phyloP scores from a whole-genome alignment of 2,329 filamentous ascomycete genomes.

The Simplicillium sp. region DNA sequence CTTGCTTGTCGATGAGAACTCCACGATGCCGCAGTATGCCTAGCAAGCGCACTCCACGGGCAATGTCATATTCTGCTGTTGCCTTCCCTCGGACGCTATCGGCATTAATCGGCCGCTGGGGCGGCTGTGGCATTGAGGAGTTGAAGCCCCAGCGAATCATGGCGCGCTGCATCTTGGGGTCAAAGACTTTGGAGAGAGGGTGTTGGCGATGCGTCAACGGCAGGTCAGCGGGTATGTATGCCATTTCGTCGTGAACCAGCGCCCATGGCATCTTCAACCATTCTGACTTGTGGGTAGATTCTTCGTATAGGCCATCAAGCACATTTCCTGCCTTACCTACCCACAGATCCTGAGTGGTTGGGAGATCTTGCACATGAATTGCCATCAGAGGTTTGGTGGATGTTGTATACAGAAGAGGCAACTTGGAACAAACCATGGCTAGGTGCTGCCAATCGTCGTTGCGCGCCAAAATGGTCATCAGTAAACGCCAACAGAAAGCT shows the following conservation, averaged over 20 bases:
- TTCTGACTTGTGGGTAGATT: neutral
- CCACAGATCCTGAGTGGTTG: constrained; percentile 5
- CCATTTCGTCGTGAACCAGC: neutral
- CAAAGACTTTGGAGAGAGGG: constrained; percentile 37
- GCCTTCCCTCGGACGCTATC: neutral
- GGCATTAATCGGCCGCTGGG: neutral
- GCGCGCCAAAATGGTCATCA: too few relatives aligned
- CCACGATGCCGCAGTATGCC: constrained; percentile 23
- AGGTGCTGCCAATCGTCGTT: too few relatives aligned
- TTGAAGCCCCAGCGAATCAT: constrained; percentile 38
- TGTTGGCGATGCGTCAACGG: constrained; percentile 30
- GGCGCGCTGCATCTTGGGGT: constrained; percentile 23
- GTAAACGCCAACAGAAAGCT: too few relatives aligned
- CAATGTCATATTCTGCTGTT: constrained; percentile 20
- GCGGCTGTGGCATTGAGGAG: constrained; percentile 16
- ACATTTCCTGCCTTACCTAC: neutral
- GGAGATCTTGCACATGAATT: too few relatives aligned
- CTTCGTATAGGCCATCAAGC: too few relatives aligned
- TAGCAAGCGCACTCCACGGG: constrained; percentile 25
- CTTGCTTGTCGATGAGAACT: constrained; percentile 21
- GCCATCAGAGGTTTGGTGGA: too few relatives aligned
- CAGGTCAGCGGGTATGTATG: constrained; percentile 28
- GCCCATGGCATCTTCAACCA: neutral
- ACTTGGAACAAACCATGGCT: too few relatives aligned
- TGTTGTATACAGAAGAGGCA: too few relatives aligned